These are phyloP conservation scores for Epicoccum nigrum DNA, from an alignment of 2,329 filamentous ascomycete species.

Conservation along the genomic window DNA sequence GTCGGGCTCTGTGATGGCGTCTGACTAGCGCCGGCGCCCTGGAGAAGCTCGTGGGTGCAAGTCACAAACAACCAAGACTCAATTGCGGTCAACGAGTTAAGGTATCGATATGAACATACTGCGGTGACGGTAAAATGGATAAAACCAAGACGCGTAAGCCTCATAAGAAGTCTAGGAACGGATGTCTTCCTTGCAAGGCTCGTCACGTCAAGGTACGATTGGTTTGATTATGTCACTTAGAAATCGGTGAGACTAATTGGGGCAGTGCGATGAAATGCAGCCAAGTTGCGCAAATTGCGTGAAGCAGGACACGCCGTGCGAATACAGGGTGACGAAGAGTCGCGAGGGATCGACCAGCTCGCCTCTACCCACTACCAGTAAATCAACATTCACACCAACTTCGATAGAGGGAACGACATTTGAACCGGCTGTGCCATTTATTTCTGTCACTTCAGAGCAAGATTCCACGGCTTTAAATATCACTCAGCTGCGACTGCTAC, in stretches of 20 bases:
- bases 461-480: constrained; percentile 25
- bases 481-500: constrained; percentile 37
- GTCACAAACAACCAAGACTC: constrained; percentile 11
- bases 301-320: constrained; percentile 38
- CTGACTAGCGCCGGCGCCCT: constrained; percentile 12
- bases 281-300: constrained; percentile 41
- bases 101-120: constrained; percentile 3
- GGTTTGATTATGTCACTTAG: neutral
- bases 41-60: constrained; percentile 5
- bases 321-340: constrained; percentile 30
- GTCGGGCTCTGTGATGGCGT: constrained; percentile 4
- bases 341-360: constrained; percentile 23
- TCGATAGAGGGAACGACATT: constrained; percentile 20
- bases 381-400: constrained; percentile 16
- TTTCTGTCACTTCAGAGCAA: neutral
- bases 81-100: constrained; percentile 1
- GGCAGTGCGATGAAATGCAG: constrained; percentile 41
- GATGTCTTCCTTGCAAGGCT: constrained; percentile 38
- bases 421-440: constrained; percentile 8
- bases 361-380: constrained; percentile 15
- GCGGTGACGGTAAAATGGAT: constrained; percentile 27
- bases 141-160: constrained; percentile 36
- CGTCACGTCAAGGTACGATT: constrained; percentile 38
- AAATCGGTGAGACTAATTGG: constrained; percentile 14
- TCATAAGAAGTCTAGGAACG: constrained; percentile 39